These are phyloP conservation scores for Ustilago esculenta DNA, from an alignment of 1,284 basidiomycete genomes.

Conservation along the genomic window DNA sequence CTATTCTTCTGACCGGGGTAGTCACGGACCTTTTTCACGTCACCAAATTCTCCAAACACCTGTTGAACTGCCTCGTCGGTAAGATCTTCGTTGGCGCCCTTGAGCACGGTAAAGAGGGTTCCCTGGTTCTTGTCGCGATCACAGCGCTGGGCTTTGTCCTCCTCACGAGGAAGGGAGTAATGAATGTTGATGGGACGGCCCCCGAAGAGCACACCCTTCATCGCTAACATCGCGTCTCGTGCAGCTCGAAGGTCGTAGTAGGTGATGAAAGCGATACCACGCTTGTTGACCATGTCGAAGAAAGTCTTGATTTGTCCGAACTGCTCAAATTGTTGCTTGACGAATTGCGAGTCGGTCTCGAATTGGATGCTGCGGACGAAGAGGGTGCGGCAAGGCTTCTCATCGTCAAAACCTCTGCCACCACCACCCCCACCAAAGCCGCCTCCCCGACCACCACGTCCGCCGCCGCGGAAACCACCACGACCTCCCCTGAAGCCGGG, in stretches of 20 bases:
- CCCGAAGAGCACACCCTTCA: constrained; percentile 67
- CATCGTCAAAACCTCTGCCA: constrained; percentile 66
- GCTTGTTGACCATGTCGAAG: constrained; percentile 89
- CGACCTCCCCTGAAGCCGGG: constrained; percentile 30
- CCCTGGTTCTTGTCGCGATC: constrained; percentile 92
- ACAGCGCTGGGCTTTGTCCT: constrained; percentile 78
- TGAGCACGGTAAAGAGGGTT: constrained; percentile 80
- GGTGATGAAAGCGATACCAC: constrained; percentile 97
- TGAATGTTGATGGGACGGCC: constrained; percentile 88
- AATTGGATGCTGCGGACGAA: constrained; percentile 85
- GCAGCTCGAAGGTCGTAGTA: constrained; percentile 92
- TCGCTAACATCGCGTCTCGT: constrained; percentile 83
- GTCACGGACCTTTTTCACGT: constrained; percentile 79
- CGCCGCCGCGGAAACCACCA: constrained; percentile 23
- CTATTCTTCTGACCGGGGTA: constrained; percentile 51
- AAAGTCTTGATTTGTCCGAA: constrained; percentile 96
- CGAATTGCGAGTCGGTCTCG: constrained; percentile 38
- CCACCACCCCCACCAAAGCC: constrained; percentile 27
- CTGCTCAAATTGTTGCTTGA: constrained; percentile 83
- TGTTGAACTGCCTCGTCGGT: constrained; percentile 83
- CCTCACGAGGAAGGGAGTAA: constrained; percentile 86
- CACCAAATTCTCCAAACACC: constrained; percentile 86
- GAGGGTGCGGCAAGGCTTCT: constrained; percentile 90
- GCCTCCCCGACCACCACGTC: constrained; percentile 22
- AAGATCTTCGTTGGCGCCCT: constrained; percentile 76